Percentiles rank a stretch among this genome's conserved stretches.
Conservation (phyloP, 2,329 filamentous ascomycete species). For the Xylariaceae sp. region DNA sequence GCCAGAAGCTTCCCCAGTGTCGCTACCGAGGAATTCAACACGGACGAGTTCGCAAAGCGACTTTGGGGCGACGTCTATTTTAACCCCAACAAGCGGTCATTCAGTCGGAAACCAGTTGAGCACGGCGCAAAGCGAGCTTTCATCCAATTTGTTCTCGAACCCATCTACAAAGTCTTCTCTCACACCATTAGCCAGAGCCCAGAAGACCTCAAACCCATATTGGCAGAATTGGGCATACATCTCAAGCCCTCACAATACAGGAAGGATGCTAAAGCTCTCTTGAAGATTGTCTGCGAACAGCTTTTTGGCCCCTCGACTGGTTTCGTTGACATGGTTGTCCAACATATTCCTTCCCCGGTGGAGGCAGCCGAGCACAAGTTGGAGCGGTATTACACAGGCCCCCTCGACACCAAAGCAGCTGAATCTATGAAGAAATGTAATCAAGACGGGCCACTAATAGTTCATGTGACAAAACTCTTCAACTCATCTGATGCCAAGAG, state of each 20-base stretch:
- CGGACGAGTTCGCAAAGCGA: conserved; percentile 69
- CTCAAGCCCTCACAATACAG: conserved; percentile 92
- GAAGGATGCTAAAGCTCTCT: conserved; percentile 80
- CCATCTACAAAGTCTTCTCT: conserved; percentile 95
- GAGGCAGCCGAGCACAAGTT: conserved; percentile 74
- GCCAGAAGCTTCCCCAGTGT: conserved; percentile 80
- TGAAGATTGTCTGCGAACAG: conserved; percentile 87
- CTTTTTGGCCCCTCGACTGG: conserved; percentile 89
- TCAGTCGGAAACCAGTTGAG: conserved; percentile 82
- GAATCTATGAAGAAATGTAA: conserved; percentile 77
- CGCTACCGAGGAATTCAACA: conserved; percentile 50
- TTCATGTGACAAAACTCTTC: conserved; percentile 91
- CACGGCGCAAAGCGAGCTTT: conserved; percentile 80
- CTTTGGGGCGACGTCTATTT: conserved; percentile 98
- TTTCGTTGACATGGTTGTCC: conserved; percentile 92
- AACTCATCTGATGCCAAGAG: conserved; percentile 84
- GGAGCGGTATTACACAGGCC: conserved; percentile 88
- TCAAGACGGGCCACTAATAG: conserved; percentile 84
- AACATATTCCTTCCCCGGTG: conserved; percentile 82
- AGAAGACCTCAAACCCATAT: conserved; percentile 73
- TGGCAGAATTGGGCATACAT: conserved; percentile 74
- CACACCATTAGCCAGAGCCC: conserved; percentile 91
- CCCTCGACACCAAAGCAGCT: conserved; percentile 75
- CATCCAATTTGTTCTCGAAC: conserved; percentile 90
- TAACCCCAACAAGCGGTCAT: conserved; percentile 85